Conservation (phyloP, 1,284 basidiomycete genomes). For the Volvariella surrecta region DNA sequence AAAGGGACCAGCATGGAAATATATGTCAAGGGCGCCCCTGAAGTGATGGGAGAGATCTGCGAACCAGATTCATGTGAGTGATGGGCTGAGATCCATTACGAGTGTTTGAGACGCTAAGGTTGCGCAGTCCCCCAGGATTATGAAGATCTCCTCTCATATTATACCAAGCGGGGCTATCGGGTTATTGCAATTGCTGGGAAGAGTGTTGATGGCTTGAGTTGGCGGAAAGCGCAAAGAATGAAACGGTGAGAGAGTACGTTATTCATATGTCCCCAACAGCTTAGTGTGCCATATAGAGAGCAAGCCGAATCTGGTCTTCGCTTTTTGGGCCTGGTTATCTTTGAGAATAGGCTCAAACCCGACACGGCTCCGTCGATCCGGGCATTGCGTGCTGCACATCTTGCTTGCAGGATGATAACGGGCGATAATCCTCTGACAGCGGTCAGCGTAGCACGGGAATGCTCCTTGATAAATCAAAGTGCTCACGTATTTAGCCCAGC, state of each 20-base stretch:
- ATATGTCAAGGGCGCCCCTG: conserved; percentile 98
- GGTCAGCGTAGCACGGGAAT: conserved; percentile 95
- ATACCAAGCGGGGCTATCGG: conserved; percentile 94
- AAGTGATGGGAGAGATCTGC: conserved; percentile 96
- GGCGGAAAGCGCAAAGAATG: conserved; percentile 97
- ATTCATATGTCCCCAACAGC: conserved; percentile 3
- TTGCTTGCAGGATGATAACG: conserved; percentile 97
- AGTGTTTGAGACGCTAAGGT: neutral
- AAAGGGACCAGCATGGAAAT: conserved; percentile 95
- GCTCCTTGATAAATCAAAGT: conserved; percentile 81
- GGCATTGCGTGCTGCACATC: conserved; percentile 81
- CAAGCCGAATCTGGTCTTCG: conserved; percentile 88
- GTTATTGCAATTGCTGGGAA: conserved; percentile 99
- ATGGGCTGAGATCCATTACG: conserved; percentile 1
- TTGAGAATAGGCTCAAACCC: conserved; percentile 97
- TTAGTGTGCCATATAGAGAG: conserved; percentile 47
- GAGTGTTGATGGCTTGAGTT: conserved; percentile 87
- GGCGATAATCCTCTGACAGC: conserved; percentile 97
- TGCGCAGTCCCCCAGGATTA: conserved; percentile 88
- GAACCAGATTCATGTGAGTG: conserved; percentile 77
- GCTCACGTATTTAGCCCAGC: conserved; percentile 88
- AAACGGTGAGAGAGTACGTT: conserved; percentile 53
- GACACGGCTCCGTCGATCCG: conserved; percentile 91
- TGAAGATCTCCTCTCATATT: conserved; percentile 94
- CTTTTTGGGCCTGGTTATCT: conserved; percentile 95